Percentiles rank a stretch among this genome's conserved stretches.
Conservation (phyloP, 306 rosid species). For the Medicago truncatula region DNA sequence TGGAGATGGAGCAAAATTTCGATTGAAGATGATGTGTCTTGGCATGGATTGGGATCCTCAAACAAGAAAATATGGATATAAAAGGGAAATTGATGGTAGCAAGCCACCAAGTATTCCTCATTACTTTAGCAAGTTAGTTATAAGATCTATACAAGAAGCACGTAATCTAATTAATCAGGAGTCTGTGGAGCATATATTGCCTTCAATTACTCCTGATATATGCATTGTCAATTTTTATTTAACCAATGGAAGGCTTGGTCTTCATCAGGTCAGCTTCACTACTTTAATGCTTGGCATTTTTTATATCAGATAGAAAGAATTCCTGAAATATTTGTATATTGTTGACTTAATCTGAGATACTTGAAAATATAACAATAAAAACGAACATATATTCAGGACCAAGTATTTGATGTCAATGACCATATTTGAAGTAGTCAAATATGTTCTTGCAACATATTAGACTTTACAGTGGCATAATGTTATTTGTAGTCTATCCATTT, state of each 20-base stretch:
- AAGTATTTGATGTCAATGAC: no score
- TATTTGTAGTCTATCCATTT: no score
- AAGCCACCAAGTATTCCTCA: constrained; percentile 13
- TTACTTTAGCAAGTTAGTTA: neutral
- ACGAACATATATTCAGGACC: no score
- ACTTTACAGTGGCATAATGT: no score
- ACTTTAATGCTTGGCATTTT: neutral
- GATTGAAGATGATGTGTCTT: constrained; percentile 77
- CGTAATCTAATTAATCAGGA: constrained; percentile 48
- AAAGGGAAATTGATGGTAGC: constrained; percentile 36
- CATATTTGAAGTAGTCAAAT: no score
- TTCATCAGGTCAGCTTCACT: constrained; percentile 17
- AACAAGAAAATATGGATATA: constrained; percentile 53
- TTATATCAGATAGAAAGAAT: neutral
- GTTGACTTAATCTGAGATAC: neutral
- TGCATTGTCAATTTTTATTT: constrained; percentile 75
- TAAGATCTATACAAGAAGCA: constrained; percentile 44
- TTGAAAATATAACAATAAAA: no score
- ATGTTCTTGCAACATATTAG: no score
- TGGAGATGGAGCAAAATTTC: constrained; percentile 62
- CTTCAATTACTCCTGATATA: constrained; percentile 67
- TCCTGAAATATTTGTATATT: neutral
- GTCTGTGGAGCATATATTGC: constrained; percentile 52
- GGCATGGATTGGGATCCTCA: constrained; percentile 79
- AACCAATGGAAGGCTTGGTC: constrained; percentile 49